Conservation (phyloP, 208 protist genomes). For the Phytomonas sp. region DNA sequence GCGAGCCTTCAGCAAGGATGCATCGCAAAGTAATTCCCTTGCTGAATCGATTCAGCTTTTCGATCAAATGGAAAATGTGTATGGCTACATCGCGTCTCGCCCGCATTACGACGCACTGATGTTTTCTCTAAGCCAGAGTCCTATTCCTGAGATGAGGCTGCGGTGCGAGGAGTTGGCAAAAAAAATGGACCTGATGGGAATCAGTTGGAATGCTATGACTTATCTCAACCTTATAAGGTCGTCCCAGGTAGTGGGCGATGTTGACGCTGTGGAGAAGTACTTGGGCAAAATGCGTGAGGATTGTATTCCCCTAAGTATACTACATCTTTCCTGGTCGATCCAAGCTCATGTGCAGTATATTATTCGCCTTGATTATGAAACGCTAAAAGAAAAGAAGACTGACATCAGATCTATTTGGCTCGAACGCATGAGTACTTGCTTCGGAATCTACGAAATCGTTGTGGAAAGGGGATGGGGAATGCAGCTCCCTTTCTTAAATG, state of each 20-base stretch:
- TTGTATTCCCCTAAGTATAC: conserved; percentile 40
- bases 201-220: conserved; percentile 73
- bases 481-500: conserved; percentile 69
- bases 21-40: conserved; percentile 61
- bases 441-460: conserved; percentile 79
- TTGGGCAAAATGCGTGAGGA: conserved; percentile 79
- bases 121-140: conserved; percentile 70
- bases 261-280: conserved; percentile 64
- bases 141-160: conserved; percentile 71
- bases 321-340: conserved; percentile 74
- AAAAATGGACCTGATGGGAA: conserved; percentile 89
- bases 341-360: conserved; percentile 73
- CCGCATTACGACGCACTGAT: conserved; percentile 84
- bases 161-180: conserved; percentile 78
- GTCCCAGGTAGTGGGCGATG: conserved; percentile 74
- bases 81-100: conserved; percentile 79
- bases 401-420: conserved; percentile 45
- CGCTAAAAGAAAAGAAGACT: conserved; percentile 43
- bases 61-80: conserved; percentile 89
- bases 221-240: conserved; percentile 81
- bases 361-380: conserved; percentile 62
- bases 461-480: conserved; percentile 72
- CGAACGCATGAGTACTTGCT: conserved; percentile 69
- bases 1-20: conserved; percentile 64
- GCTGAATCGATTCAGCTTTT: conserved; percentile 82